Conservation (phyloP, 2,329 filamentous ascomycete genomes). For the Exophiala oligosperma region DNA sequence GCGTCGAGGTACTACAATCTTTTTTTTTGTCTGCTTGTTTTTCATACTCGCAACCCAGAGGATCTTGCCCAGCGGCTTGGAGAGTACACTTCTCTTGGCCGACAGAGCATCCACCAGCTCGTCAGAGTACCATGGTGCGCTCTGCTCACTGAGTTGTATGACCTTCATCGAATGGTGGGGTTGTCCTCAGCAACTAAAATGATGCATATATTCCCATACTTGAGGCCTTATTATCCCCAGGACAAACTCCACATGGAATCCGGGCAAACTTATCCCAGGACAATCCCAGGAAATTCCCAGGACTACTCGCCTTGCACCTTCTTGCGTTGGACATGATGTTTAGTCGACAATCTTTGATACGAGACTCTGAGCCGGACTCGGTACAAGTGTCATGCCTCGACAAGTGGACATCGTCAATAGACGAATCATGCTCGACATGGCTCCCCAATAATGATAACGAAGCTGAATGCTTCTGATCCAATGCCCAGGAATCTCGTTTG, state of each 20-base stretch:
- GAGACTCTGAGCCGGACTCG: no score
- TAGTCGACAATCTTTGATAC: no score
- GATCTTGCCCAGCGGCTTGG: neutral
- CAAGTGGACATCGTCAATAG: no score
- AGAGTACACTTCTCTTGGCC: neutral
- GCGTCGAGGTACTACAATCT: neutral
- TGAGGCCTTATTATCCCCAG: neutral
- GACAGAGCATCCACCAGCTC: neutral
- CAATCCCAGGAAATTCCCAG: neutral
- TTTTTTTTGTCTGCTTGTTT: neutral
- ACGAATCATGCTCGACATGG: no score
- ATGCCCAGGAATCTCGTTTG: no score
- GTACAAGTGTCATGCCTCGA: no score
- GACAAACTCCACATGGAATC: neutral
- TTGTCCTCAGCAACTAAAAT: neutral
- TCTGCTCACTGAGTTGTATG: neutral
- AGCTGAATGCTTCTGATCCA: no score
- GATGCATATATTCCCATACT: neutral
- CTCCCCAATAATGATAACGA: no score
- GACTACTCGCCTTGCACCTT: neutral
- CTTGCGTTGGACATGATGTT: no score
- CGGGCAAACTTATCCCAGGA: neutral
- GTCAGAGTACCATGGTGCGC: neutral
- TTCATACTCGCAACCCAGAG: neutral
- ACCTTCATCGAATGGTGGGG: neutral